Base-by-base conservation (phyloP, 2,329 filamentous ascomycete genomes). In the Hypomyces rosellus region DNA sequence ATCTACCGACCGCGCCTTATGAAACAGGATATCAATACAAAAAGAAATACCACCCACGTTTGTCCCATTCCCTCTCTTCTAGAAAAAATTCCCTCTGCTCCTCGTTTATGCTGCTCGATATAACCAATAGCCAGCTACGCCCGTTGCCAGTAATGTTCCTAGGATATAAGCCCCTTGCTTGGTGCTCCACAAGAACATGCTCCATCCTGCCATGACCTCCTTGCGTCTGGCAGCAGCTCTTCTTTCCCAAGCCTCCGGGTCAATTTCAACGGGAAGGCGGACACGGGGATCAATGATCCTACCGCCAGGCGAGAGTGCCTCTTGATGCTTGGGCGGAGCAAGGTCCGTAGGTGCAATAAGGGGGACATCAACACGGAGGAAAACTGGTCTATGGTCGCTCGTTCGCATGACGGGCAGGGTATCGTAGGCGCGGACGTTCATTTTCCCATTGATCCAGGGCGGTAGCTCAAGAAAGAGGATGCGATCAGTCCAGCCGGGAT, bases 401-500 rank as follows among this genome's bases (percentile, higher is more conserved):
- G 85, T 88, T n/a, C 80, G 75, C 54, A 95, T 80, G 2, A 95
- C 71, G 1, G 91, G 89, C 25, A 97, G 74, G 14, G 87, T 81
- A 14, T 82, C 76, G 66, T 97, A 97, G 20, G 82, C 74, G 20
- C 71, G 67, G n/a, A 89, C 75, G 7, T 73, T 64, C 34, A 82
- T 69, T 34, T 61, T 59, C 46, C 56, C 65, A 61, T 67, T 67
- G 37, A 74, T 63, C 76, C 78, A 83, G 18, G 67, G 66, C 16
- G 78, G 81, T 18, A 77, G 69, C 46, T 86, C 80, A 3, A 92
- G 74, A 66, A 84, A 97, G 16, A 97, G 73, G 16, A 97, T 85
- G 3, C 93, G 82, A 67, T 97, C 93, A 61, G 90, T 96, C 93
- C 92, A 97, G 61, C 85, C 85, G 1, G 93, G 91, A 77, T 88